Base-by-base conservation (phyloP, 106 monocot genomes). In the Dioscorea zingiberensis region DNA sequence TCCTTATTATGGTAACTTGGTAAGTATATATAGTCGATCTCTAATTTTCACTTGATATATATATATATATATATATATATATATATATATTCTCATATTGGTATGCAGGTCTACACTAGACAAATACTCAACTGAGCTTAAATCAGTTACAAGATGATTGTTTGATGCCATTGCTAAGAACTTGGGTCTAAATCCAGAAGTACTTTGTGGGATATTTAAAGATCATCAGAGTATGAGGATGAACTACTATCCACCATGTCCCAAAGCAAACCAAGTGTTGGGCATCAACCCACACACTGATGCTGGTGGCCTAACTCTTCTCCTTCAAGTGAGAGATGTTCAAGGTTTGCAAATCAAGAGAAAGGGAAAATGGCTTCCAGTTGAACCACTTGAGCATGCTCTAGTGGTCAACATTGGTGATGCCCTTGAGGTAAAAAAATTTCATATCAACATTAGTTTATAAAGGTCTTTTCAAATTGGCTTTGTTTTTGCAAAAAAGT, bases 231-330 rank as follows among this genome's bases (percentile, higher is more conserved):
- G 68, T 13, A 14, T 83, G 14, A 80, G 74, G 63, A 69, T 73
- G 21, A 80, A 80, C 61, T 80, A 80, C 29, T 80, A 80, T 46
- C 79, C 82, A 19, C 72, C 72, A 25, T 82, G 82, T 26, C 73
- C 51, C 22, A 27, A 54, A 54, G 58, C 63, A 8, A 28, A 74
- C 55, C 64, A 82, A 65, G 75, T 70, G 38, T 55, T 45, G 18
- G 77, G 77, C 25, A 44, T 82, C 54, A 63, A 73, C 24, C 73
- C 76, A 15, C 81, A 81, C 68, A 68, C 81, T 17, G 81, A 81
- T 59, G 56, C 44, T 18, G 32, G 53, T 45, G 61, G 47, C 0
- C 25, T 81, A 25, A 81, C 81, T 10, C 6, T 81, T 9, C 29
- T 81, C 5, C 81, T 81, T 18, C 81, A 81, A 60, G 61, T 73